Evolutionary conservation across 2,329 filamentous ascomycete species (phyloP).

Genomic region (Seiridium cupressi): DNA sequence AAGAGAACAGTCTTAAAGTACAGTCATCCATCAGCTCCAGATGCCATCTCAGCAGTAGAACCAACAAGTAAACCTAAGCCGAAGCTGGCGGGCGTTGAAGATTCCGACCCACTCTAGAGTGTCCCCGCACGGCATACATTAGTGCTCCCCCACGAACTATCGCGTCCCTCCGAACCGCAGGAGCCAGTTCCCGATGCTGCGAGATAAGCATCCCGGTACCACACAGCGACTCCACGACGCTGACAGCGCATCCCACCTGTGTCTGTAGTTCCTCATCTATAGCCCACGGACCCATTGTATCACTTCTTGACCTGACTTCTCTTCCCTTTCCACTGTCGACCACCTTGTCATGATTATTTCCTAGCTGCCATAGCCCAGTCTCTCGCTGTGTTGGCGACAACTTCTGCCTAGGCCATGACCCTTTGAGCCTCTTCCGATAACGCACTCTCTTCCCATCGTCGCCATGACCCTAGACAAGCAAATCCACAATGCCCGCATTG

Average conservation of each 20-base stretch:
- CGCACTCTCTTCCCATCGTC: neutral
- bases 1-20: too few relatives aligned
- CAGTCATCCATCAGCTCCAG: too few relatives aligned
- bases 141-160: too few relatives aligned
- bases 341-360: neutral
- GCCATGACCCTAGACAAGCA: conserved; percentile 45
- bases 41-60: too few relatives aligned
- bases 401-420: too few relatives aligned
- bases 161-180: too few relatives aligned
- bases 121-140: too few relatives aligned
- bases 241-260: neutral
- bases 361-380: neutral
- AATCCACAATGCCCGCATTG: conserved; percentile 64
- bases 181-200: neutral
- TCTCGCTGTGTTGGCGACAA: neutral
- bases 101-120: too few relatives aligned
- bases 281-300: neutral
- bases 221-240: neutral
- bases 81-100: too few relatives aligned
- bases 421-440: neutral
- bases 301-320: too few relatives aligned
- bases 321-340: neutral
- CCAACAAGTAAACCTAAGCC: too few relatives aligned
- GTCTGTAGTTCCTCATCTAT: neutral
- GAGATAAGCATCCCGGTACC: neutral